Conservation (phyloP, 1,284 basidiomycete species). For the Stygiomarasmius scandens region DNA sequence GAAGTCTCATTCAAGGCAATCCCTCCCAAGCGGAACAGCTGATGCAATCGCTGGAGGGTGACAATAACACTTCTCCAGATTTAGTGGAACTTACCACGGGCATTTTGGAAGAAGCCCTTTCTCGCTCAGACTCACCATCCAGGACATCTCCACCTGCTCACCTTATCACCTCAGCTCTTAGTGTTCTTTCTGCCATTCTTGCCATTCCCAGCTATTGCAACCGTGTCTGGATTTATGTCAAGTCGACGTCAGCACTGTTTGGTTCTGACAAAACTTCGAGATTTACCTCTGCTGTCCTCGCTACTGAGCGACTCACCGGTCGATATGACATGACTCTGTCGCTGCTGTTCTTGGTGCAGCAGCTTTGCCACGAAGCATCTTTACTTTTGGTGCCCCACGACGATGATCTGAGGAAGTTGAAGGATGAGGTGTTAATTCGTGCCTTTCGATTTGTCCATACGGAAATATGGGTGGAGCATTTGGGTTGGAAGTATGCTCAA, state of each 20-base stretch:
- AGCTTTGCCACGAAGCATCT: slow-evolving; percentile 75
- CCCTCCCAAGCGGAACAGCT: slow-evolving; percentile 64
- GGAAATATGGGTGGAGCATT: slow-evolving; percentile 84
- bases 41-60: slow-evolving; percentile 66
- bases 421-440: slow-evolving; percentile 81
- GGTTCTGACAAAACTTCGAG: slow-evolving; percentile 59
- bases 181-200: slow-evolving; percentile 77
- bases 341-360: slow-evolving; percentile 75
- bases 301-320: slow-evolving; percentile 72
- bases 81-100: slow-evolving; percentile 80
- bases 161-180: slow-evolving; percentile 80
- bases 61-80: slow-evolving; percentile 45
- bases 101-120: slow-evolving; percentile 82
- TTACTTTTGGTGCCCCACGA: slow-evolving; percentile 61
- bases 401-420: slow-evolving; percentile 65
- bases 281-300: slow-evolving; percentile 67
- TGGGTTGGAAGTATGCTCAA: slow-evolving; percentile 80
- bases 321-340: slow-evolving; percentile 81
- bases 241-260: slow-evolving; percentile 77
- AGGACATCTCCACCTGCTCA: slow-evolving; percentile 50
- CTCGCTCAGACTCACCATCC: slow-evolving; percentile 49
- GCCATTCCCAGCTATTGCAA: slow-evolving; percentile 75
- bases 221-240: slow-evolving; percentile 84
- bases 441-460: slow-evolving; percentile 78
- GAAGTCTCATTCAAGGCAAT: slow-evolving; percentile 74